Base-by-base conservation (phyloP, 2,329 filamentous ascomycete genomes). In the Didymella segeticola region DNA sequence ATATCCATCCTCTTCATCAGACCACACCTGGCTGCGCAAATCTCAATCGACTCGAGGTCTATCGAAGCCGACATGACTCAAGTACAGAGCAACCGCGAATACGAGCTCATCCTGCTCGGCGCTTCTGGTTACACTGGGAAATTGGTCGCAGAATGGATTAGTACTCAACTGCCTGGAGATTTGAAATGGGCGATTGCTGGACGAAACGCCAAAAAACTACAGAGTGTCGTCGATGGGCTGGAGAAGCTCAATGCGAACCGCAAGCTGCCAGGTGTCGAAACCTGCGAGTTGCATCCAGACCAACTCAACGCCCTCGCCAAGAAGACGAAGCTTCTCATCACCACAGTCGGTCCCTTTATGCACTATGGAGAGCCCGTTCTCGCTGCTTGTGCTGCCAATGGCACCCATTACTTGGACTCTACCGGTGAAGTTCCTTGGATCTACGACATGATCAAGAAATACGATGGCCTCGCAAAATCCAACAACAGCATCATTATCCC, bases 111-210 rank as follows among this genome's bases (percentile, higher is more conserved):
- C 36, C 77, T 90, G 27, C 80, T 89, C 17, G 88, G 88, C 22
- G 86, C 88, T 9, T 88, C 83, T 71, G 93, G 93, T 23, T 96
- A 96, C 75, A 97, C 93, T 0, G 93, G 93, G 31, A 87, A 85
- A 61, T 81, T 89, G 62, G 86, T 86, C 2, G 87, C 88, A 23
- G 87, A 96, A 72, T 86, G 95, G 74, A 88, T 96, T 66, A 82
- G 86, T 46, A 82, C 81, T 12, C 78, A 84, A 60, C 79, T 91
- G 1, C 89, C 92, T 0, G 90, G 89, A 15, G 84, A 91, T 70
- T 74, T 96, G 57, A 91, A 86, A 78, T 97, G 93, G 93, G 93
- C 91, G 12, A 80, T 97, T 49, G 90, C 91, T 38, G 93, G 93
- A 25, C 89, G 93, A 22, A 93, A 90, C n/a, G 78, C 82, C 42